A percentile compares a stretch with the other conserved stretches of the same genome.
Conservation (phyloP, 2,329 filamentous ascomycete species). For the Graphiopsis chlorocephala region DNA sequence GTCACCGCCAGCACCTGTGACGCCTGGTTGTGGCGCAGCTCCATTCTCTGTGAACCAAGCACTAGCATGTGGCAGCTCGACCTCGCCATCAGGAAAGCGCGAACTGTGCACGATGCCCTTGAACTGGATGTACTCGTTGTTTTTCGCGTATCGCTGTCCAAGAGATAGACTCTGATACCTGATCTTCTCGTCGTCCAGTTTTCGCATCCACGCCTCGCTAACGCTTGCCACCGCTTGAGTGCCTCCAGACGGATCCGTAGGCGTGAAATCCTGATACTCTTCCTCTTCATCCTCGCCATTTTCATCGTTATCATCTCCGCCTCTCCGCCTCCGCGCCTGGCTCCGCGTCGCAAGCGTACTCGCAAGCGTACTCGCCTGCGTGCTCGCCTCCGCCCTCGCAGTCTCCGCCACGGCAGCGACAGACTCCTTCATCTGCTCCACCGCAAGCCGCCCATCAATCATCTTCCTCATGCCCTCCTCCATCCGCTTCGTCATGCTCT, state of each 20-base stretch:
- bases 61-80: constrained; percentile 53
- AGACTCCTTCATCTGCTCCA: constrained; percentile 44
- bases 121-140: constrained; percentile 62
- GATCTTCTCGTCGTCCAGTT: constrained; percentile 42
- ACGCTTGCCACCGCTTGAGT: constrained; percentile 36
- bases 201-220: constrained; percentile 37
- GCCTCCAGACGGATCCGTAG: constrained; percentile 39
- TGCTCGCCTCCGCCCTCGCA: constrained; percentile 35
- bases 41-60: constrained; percentile 61
- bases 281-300: constrained; percentile 27
- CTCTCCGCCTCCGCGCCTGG: constrained; percentile 30
- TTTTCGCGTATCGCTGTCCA: constrained; percentile 51
- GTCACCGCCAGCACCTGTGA: constrained; percentile 39
- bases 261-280: constrained; percentile 39
- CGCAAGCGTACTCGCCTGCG: constrained; percentile 38
- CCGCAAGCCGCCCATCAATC: constrained; percentile 55
- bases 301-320: constrained; percentile 20
- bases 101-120: constrained; percentile 62
- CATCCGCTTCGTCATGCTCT: constrained; percentile 52
- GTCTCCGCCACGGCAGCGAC: constrained; percentile 43
- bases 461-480: constrained; percentile 57
- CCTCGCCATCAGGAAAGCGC: constrained; percentile 51
- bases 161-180: constrained; percentile 41
- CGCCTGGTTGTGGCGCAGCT: constrained; percentile 42
- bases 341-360: constrained; percentile 28